These are phyloP conservation scores for Vigna angularis DNA, from an alignment of 306 rosid species.

Conservation along the genomic window DNA sequence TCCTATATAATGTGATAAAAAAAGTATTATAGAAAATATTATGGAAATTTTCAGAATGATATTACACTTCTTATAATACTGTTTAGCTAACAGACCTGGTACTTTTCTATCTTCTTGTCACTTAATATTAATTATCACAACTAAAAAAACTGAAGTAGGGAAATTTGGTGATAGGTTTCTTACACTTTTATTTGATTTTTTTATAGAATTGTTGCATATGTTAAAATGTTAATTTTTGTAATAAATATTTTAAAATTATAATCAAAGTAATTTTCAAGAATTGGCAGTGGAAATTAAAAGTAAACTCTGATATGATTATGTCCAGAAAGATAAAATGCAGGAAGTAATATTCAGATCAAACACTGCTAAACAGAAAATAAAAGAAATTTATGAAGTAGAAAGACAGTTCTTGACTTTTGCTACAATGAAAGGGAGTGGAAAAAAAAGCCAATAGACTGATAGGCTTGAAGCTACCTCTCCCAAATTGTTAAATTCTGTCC, in stretches of 20 bases:
- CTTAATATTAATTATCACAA: neutral
- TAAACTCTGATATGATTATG: neutral
- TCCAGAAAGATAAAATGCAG: neutral
- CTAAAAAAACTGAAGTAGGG: neutral
- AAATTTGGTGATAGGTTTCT: neutral
- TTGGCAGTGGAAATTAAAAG: neutral
- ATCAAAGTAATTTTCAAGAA: neutral
- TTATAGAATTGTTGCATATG: neutral
- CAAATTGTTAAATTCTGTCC: constrained; percentile 15
- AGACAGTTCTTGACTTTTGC: neutral
- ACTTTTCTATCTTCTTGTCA: neutral
- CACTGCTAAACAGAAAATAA: neutral
- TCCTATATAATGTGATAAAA: neutral
- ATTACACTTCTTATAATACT: neutral
- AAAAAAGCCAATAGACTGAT: constrained; percentile 34
- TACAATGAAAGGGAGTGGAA: neutral
- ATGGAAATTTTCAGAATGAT: neutral
- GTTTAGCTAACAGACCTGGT: neutral
- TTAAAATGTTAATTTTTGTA: neutral
- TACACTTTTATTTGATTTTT: neutral
- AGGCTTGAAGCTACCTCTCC: constrained; percentile 37
- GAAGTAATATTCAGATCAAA: constrained; percentile 8
- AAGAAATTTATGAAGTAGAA: neutral
- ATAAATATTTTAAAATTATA: neutral
- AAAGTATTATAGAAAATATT: neutral